A percentile compares a stretch with the other conserved stretches of the same genome.
phyloP scores from a whole-genome alignment of 345 rosid genomes.

The Theobroma cacao region DNA sequence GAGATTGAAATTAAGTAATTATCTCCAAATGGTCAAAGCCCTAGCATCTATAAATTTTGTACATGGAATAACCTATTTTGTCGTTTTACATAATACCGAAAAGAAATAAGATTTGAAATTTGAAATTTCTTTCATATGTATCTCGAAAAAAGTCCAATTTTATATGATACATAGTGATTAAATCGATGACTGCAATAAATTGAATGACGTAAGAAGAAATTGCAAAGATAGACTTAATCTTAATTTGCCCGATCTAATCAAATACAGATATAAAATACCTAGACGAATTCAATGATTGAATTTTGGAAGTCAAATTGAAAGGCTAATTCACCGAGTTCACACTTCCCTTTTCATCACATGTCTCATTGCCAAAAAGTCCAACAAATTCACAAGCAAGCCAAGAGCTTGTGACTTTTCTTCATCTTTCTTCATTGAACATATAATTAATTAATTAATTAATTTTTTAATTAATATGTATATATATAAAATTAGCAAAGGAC shows the following conservation, averaged over 20 bases:
- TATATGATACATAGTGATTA: no score
- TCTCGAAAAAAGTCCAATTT: no score
- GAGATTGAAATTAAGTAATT: background rate
- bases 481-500: background rate
- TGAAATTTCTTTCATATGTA: no score
- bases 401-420: background rate
- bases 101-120: no score
- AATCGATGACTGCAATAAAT: no score
- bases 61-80: no score
- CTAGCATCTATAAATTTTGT: background rate
- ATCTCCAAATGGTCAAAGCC: background rate
- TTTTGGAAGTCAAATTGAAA: background rate
- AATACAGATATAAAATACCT: background rate
- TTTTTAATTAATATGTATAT: background rate
- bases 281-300: background rate
- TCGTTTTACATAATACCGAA: no score
- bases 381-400: background rate
- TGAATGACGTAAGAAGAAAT: no score
- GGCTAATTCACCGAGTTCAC: background rate
- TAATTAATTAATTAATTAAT: background rate
- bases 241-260: background rate
- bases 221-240: no score
- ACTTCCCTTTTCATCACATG: background rate
- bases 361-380: background rate
- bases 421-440: background rate